phyloP scores from a whole-genome alignment of 176 grass and related monocot genomes.

The Themeda triandra region DNA sequence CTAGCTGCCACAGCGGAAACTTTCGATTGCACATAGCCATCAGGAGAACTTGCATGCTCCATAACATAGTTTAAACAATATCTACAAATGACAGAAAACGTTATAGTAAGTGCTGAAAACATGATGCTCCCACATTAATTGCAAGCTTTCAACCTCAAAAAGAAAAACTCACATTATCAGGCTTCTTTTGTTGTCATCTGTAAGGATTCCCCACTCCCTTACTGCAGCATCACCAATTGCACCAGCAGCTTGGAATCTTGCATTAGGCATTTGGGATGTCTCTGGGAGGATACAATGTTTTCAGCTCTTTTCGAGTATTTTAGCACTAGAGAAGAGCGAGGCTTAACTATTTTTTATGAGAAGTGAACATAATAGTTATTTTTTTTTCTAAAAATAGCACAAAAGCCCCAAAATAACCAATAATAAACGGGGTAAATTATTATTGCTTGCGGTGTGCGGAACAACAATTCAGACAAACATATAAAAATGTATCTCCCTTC shows the following conservation, averaged over 20 bases:
- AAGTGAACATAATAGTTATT: background rate
- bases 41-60: conserved; percentile 78
- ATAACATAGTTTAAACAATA: conserved; percentile 89
- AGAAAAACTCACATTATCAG: conserved; percentile 62
- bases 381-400: background rate
- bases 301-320: conserved; percentile 12
- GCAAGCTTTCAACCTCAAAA: conserved; percentile 8
- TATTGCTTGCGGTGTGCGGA: background rate
- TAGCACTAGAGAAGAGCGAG: conserved; percentile 3
- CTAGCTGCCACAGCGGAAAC: conserved; percentile 85
- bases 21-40: conserved; percentile 87
- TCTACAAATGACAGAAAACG: conserved; percentile 42
- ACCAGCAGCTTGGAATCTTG: conserved; percentile 95
- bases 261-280: conserved; percentile 75
- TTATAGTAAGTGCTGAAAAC: background rate
- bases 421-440: background rate
- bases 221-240: conserved; percentile 95
- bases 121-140: conserved; percentile 7
- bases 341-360: conserved; percentile 18
- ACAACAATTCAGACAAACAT: background rate
- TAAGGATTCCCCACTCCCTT: conserved; percentile 95
- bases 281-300: conserved; percentile 47
- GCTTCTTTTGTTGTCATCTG: conserved; percentile 86
- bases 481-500: background rate
- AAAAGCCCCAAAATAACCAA: background rate